Conservation (phyloP, 2,329 filamentous ascomycete species). For the Apiospora hydei region DNA sequence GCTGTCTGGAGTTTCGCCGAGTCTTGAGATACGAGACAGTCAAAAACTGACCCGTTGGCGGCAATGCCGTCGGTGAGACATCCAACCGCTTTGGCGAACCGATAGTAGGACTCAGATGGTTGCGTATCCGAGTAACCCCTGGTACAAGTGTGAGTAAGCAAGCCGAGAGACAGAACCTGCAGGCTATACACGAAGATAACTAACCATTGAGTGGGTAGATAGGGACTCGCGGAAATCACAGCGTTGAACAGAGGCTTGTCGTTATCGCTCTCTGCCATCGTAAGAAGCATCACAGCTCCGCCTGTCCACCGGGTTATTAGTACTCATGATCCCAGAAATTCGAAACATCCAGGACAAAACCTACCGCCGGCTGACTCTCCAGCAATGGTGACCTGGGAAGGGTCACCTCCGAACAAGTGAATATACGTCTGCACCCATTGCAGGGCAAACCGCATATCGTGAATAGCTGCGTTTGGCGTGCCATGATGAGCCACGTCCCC, state of each 20-base stretch:
- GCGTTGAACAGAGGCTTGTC: conserved; percentile 56
- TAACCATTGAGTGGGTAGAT: conserved; percentile 60
- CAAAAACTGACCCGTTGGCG: conserved; percentile 38
- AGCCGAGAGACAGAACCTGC: conserved; percentile 12
- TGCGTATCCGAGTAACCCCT: conserved; percentile 41
- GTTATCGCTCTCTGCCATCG: conserved; percentile 54
- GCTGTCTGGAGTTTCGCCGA: conserved; percentile 45
- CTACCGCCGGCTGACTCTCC: conserved; percentile 60
- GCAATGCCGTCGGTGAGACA: conserved; percentile 37
- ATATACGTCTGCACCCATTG: conserved; percentile 62
- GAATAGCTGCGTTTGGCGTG: conserved; percentile 52
- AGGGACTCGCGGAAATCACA: conserved; percentile 52
- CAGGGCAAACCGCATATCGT: conserved; percentile 59
- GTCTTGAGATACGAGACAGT: conserved; percentile 45
- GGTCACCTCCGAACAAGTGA: conserved; percentile 59
- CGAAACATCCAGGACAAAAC: background rate
- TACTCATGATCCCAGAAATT: background rate
- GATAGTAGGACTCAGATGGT: conserved; percentile 43
- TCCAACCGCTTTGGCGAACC: conserved; percentile 44
- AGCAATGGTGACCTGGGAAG: conserved; percentile 58
- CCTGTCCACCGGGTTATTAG: conserved; percentile 34
- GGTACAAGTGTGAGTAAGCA: background rate
- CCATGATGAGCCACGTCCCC: conserved; percentile 47
- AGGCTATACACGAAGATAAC: background rate
- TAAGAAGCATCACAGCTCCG: conserved; percentile 55